Base-by-base conservation (phyloP, 2,329 filamentous ascomycete species). In the Dendryphion nanum region DNA sequence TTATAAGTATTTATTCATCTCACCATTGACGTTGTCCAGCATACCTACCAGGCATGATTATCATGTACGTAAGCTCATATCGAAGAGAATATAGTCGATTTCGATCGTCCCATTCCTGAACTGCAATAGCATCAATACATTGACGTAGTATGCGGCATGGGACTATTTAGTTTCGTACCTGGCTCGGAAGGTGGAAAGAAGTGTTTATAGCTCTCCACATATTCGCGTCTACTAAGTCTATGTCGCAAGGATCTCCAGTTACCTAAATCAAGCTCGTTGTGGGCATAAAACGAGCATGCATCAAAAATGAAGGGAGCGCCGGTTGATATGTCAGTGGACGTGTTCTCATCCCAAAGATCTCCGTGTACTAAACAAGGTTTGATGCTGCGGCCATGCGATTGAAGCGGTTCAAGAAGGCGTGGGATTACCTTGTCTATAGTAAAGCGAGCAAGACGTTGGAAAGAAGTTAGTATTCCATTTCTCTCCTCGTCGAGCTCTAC, bases 31-130 rank as follows among this genome's bases (percentile, higher is more conserved):
- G 36, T 8, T 34, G 33, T 5, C 38, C 38, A 18, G 37, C 38
- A 10, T 35, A 15, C 16, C 21, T 35, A 23, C 34, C 33, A 24
- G 39, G 42, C 16, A 45, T 45, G 10, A 32, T 41, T 15, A 38
- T 42, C 34, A 30, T 15, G 8, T 8, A 7, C 7, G 8, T 15
- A 10, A 30, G 29, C 8, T 30, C 29, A 16, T 43, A 46, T 12
- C 19, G 29, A 5, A 46, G 17, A n/a, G 36, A 33, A 19, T 45
- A 45, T 4, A 45, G 42, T 5, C 35, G 16, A 28, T 38, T 42
- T 12, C 40, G 39, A 21, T 38, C 42, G 18, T 45, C 42, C 31
- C 35, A 45, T 12, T 45, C 42, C 8, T 42, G 35, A 2, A 21
- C 36, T 28, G 24, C 15, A 30, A 7, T n/a, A n/a, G 13, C 10